Evolutionary conservation across 2,329 filamentous ascomycete genomes (phyloP).

Genomic region (Epichloe festucae): DNA sequence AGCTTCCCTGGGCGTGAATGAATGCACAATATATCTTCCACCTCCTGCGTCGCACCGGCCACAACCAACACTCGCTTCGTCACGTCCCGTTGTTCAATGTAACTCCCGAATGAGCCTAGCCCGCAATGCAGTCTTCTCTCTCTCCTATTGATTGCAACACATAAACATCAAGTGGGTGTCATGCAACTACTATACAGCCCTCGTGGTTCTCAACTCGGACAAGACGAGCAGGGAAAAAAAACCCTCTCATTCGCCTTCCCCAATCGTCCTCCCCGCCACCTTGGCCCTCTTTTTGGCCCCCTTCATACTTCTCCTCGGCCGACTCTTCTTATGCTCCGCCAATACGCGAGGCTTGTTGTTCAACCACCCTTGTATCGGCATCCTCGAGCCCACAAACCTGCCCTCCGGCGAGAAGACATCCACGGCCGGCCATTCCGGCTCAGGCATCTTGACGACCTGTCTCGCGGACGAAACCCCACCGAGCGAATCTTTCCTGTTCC

Average conservation of each 20-base stretch:
- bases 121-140: too few relatives aligned
- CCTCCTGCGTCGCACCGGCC: too few relatives aligned
- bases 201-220: too few relatives aligned
- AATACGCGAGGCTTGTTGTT: constrained; percentile 43
- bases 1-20: neutral
- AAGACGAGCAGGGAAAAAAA: too few relatives aligned
- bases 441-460: constrained; percentile 4
- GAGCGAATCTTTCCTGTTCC: constrained; percentile 12
- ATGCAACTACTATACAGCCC: too few relatives aligned
- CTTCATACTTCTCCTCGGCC: constrained; percentile 61
- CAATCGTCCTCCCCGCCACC: constrained; percentile 12
- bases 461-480: neutral
- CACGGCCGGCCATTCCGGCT: constrained; percentile 51
- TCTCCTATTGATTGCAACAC: too few relatives aligned
- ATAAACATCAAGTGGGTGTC: too few relatives aligned
- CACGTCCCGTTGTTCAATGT: too few relatives aligned
- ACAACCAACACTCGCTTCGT: too few relatives aligned
- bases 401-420: constrained; percentile 81
- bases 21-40: too few relatives aligned
- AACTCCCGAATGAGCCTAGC: too few relatives aligned
- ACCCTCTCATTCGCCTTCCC: too few relatives aligned
- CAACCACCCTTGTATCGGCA: constrained; percentile 60
- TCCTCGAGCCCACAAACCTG: constrained; percentile 55
- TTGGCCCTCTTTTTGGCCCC: constrained; percentile 34
- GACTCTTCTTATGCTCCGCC: constrained; percentile 32